These are phyloP conservation scores for Paecilomyces formosus DNA, from an alignment of 2,329 filamentous ascomycete species.

Conservation along the genomic window DNA sequence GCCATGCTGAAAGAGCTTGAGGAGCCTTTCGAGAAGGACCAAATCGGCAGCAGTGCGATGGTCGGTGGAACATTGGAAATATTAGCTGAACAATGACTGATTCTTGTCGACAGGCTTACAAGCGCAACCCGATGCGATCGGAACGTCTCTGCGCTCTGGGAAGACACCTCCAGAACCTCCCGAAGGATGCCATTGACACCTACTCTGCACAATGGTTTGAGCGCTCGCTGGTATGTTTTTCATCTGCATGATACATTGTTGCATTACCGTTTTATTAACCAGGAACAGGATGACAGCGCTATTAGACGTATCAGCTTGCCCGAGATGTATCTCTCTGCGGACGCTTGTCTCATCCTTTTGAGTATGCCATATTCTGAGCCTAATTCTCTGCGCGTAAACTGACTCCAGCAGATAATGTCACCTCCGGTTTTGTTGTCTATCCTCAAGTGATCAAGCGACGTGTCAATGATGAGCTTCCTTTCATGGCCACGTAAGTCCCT, in stretches of 20 bases:
- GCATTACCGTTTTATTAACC: not conserved
- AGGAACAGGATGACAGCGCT: slow-evolving; percentile 21
- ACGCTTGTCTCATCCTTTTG: slow-evolving; percentile 44
- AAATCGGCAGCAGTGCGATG: slow-evolving; percentile 64
- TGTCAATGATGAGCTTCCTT: slow-evolving; percentile 71
- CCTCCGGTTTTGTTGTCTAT: slow-evolving; percentile 68
- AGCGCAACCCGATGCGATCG: slow-evolving; percentile 51
- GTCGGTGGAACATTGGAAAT: slow-evolving; percentile 11
- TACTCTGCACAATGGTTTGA: slow-evolving; percentile 70
- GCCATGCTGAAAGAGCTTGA: slow-evolving; percentile 76
- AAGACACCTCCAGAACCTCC: slow-evolving; percentile 48
- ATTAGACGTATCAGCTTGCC: slow-evolving; percentile 51
- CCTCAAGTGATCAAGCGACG: slow-evolving; percentile 61
- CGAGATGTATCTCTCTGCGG: slow-evolving; percentile 60
- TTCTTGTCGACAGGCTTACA: slow-evolving; percentile 51
- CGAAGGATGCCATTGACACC: slow-evolving; percentile 55
- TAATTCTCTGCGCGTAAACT: slow-evolving; percentile 57
- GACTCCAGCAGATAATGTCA: slow-evolving; percentile 61
- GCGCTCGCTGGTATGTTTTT: slow-evolving; percentile 49
- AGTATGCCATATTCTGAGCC: slow-evolving; percentile 36
- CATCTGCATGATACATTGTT: not conserved
- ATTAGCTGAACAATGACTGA: slow-evolving; percentile 18
- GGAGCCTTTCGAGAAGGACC: slow-evolving; percentile 72
- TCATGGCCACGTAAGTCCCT: slow-evolving; percentile 62
- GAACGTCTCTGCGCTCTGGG: slow-evolving; percentile 56